Base-by-base conservation (phyloP, 805 yeast genomes). In the Metschnikowia chrysomelidarum region DNA sequence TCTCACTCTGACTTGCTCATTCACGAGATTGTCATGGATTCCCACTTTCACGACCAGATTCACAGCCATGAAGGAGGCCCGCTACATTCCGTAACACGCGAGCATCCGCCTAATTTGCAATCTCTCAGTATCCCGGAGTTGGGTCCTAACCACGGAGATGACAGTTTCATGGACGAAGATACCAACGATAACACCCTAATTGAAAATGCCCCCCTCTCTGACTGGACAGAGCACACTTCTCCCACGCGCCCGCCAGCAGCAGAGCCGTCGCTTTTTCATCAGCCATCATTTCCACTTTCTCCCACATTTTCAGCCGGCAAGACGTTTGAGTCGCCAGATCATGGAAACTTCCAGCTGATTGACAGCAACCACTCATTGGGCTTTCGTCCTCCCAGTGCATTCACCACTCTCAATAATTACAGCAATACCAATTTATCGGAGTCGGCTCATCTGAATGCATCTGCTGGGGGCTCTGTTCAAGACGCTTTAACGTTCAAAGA, bases 111-210 rank as follows among this genome's bases (percentile, higher is more conserved):
- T 24, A 22, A 22, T 14, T 30, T 36, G 23, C 22, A 36, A 13
- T 8, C 35, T 14, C 35, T 30, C n/a, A 23, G 27, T 15, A 36
- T 36, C 20, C 40, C 40, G 10, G 29, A 36, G 27, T 30, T 36
- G 23, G 23, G 24, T 7, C 40, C 35, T 4, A 19, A 10, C 7
- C 11, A 18, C 5, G 34, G 14, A 8, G 57, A 53, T 19, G 64
- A 53, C 35, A 56, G 64, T 42, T 65, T 51, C 42, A 66, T 67
- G 72, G 71, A 67, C 15, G 69, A 65, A 30, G 73, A 64, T 43
- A 50, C 57, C 18, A 43, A 53, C 17, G 48, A 49, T n/a, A 40
- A 48, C 36, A 32, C 51, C 6, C 24, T 31, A 3, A 35, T 19
- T 13, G 49, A 43, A 8, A 24, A 17, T 8, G 40, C 27, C 5